Evolutionary conservation across 345 rosid species (phyloP), one percentile per base, ranked within the genome.

Genomic region (Aegle marmelos): DNA sequence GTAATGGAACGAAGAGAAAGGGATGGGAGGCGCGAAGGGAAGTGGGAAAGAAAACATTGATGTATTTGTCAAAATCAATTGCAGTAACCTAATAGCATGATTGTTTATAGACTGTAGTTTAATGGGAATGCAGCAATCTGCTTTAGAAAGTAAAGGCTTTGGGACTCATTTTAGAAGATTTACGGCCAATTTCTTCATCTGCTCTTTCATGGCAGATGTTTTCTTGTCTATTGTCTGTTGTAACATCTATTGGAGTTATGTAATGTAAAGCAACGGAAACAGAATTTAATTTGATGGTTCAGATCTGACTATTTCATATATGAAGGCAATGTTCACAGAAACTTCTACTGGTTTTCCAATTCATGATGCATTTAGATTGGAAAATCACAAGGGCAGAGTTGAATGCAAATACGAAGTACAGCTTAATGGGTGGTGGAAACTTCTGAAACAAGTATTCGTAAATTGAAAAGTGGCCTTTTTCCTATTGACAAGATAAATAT

Each of bases 1-100:
- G 85, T 80, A 53, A 65, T 87, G 78, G 95, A 93, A 70, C 83
- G 95, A 76, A 89, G 91, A 82, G 94, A 90, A 54, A 89, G 92
- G 74, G 94, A 89, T 45, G 85, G 88, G 25, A 82, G 93, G 79
- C 90, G 94, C 0, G 95, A 91, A 82, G 95, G 97, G 56, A 93
- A 93, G 83, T 93, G 98, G 95, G 94, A 91, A 83, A 86, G 94
- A 66, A 93, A 93, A 83, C 94, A 91, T 85, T 90, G 73, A 68
- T 83, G 83, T 76, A 6, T 7, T 4, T 22, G 19, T 9, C 33
- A 25, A 16, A 57, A n/a, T 34, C 31, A 58, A 11, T 24, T 56
- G 24, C 10, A 21, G 22, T 72, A 31, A 57, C 2, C 33, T 59
- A 58, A 24, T 36, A 17, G 39, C 62, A 25, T 34, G 61, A 34